A percentile compares a stretch with the other conserved stretches of the same genome.
phyloP scores from a whole-genome alignment of 208 protist species.

The Leishmania martiniquensis region DNA sequence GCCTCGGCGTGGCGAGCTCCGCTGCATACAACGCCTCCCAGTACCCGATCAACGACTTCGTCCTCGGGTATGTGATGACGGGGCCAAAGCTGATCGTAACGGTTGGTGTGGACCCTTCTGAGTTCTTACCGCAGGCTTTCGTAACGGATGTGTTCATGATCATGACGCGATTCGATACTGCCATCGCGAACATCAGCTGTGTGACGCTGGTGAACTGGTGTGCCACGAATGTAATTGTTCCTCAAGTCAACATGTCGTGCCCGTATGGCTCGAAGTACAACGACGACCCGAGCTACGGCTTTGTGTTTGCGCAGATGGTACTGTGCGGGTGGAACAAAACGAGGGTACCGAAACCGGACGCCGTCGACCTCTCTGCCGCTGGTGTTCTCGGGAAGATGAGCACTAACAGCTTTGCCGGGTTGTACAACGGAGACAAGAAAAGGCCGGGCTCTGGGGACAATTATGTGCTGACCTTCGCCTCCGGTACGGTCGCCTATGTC shows the following conservation, averaged over 20 bases:
- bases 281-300: slow-evolving; percentile 6
- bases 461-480: slow-evolving; percentile 14
- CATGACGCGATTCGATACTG: slow-evolving; percentile 1
- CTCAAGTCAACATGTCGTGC: slow-evolving; percentile 23
- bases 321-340: slow-evolving; percentile 9
- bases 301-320: slow-evolving; percentile 19
- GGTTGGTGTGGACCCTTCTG: not conserved
- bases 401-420: slow-evolving; percentile 4
- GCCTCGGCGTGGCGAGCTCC: slow-evolving; percentile 2
- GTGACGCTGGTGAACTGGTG: slow-evolving; percentile 28
- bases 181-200: slow-evolving; percentile 13
- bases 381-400: not conserved
- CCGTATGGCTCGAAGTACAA: not conserved
- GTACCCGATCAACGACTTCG: slow-evolving; percentile 24
- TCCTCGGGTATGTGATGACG: slow-evolving; percentile 4
- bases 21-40: slow-evolving; percentile 7
- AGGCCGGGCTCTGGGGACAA: not conserved
- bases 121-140: slow-evolving; percentile 14
- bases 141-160: not conserved
- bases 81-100: slow-evolving; percentile 6
- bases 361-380: slow-evolving; percentile 6
- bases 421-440: slow-evolving; percentile 11
- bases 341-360: not conserved
- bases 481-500: slow-evolving; percentile 11
- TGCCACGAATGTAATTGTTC: not conserved